phyloP scores from a whole-genome alignment of 2,329 filamentous ascomycete species.

The Gaeumannomyces sp. region DNA sequence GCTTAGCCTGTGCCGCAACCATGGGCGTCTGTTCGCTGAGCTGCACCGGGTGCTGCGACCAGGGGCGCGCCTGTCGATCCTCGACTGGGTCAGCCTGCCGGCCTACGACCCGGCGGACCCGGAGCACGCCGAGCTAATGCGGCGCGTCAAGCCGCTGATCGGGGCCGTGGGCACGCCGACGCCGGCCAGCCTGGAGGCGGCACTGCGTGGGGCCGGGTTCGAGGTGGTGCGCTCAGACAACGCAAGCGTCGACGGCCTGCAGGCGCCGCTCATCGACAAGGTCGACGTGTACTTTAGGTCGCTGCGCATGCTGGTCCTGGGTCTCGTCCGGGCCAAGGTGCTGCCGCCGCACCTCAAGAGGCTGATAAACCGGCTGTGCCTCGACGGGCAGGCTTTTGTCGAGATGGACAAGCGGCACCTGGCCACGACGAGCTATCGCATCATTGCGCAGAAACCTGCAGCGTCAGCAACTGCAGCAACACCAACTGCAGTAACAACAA shows the following conservation, averaged over 20 bases:
- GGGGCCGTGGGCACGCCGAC: conserved; percentile 49
- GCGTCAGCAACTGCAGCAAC: not conserved
- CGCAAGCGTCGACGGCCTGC: conserved; percentile 43
- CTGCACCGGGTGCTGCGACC: conserved; percentile 43
- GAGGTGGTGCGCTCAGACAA: conserved; percentile 41
- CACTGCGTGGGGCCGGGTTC: conserved; percentile 41
- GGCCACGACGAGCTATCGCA: conserved; percentile 45
- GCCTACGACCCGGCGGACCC: conserved; percentile 39
- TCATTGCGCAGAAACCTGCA: conserved; percentile 41
- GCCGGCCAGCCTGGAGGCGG: conserved; percentile 37
- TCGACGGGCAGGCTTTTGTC: conserved; percentile 48
- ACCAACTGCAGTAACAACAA: not conserved
- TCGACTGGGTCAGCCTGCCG: conserved; percentile 48
- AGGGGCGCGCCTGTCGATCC: conserved; percentile 41
- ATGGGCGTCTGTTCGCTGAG: conserved; percentile 39
- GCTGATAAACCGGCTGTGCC: conserved; percentile 45
- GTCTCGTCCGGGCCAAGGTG: conserved; percentile 38
- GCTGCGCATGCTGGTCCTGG: conserved; percentile 41
- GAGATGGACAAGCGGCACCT: conserved; percentile 49
- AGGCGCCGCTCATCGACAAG: conserved; percentile 46
- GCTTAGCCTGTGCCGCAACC: conserved; percentile 45
- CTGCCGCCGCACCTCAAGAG: conserved; percentile 46
- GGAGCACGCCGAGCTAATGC: conserved; percentile 44
- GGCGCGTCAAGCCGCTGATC: conserved; percentile 48
- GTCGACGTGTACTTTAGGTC: conserved; percentile 49